Evolutionary conservation across 768 basidiomycete genomes (phyloP).

Genomic region (Boletus vinaceobasis): DNA sequence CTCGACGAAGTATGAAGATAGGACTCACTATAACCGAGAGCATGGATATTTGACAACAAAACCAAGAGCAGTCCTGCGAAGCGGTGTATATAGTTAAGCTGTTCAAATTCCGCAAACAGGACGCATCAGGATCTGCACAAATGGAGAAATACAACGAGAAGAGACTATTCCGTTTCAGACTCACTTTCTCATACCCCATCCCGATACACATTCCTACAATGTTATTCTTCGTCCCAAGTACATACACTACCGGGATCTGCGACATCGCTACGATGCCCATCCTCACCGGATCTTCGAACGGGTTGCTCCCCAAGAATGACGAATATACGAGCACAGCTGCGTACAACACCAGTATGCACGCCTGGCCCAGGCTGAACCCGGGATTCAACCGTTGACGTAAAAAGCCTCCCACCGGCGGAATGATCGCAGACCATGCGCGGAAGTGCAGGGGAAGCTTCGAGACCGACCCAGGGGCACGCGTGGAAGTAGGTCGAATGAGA

Average conservation of each 20-base stretch:
- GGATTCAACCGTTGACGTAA: constrained; percentile 34
- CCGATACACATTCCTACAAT: constrained; percentile 38
- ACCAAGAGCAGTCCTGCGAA: constrained; percentile 44
- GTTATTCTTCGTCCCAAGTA: constrained; percentile 50
- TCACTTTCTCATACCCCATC: constrained; percentile 47
- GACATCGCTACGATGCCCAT: constrained; percentile 38
- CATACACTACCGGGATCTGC: constrained; percentile 44
- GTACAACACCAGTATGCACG: constrained; percentile 37
- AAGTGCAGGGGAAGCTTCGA: constrained; percentile 33
- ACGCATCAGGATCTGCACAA: not conserved
- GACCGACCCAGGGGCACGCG: constrained; percentile 7
- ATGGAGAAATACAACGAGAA: not conserved
- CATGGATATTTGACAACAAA: constrained; percentile 41
- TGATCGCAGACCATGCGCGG: constrained; percentile 34
- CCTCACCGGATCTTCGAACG: constrained; percentile 34
- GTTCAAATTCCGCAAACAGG: not conserved
- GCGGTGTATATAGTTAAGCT: constrained; percentile 58
- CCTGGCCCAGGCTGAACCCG: constrained; percentile 38
- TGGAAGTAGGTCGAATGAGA: constrained; percentile 19
- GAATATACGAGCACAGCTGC: constrained; percentile 34
- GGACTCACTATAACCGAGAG: constrained; percentile 37
- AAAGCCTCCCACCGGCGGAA: constrained; percentile 32
- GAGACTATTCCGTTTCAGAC: not conserved
- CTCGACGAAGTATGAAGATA: not conserved
- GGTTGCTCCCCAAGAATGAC: constrained; percentile 33